Base-by-base conservation (phyloP, 108 stramenopile species). In the Epithemia pelagica region DNA sequence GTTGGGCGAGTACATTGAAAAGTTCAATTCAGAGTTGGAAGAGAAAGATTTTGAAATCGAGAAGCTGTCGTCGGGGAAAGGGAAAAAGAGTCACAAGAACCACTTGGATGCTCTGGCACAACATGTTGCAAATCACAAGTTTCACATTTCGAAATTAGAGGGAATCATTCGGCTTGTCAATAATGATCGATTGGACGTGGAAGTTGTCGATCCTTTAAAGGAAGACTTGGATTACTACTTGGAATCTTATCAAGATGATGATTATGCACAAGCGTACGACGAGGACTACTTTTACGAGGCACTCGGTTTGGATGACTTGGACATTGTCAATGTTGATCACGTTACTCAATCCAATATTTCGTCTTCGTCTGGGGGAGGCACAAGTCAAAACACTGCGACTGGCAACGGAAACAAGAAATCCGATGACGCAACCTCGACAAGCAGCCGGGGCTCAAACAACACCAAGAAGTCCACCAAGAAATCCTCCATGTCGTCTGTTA, bases 181-280 rank as follows among this genome's bases (percentile, higher is more conserved):
- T 70, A 98, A 99, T 74, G 97, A 95, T 68, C 73, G 78, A 5
- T 59, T 98, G 20, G 81, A 85, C 37, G 82, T 91, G 46, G 92
- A 91, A 0, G 53, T 62, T 30, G 90, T 99, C 23, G 90, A 98
- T 58, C 61, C 92, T 24, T 57, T 81, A 52, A 93, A 88, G 75
- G 99, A 98, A n/a, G 96, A 97, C 68, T 63, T 99, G 18, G 96
- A 96, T 22, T 98, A 95, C 70, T 98, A 98, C 74, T 64, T 98
- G 1, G 97, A 99, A 52, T 86, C 81, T 19, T 83, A 91, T 60
- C 64, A 87, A 58, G 96, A 99, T 51, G 88, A 90, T 54, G 92
- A 96, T 73, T 96, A 88, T 74, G 77, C 87, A 55, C 83, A 89
- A 70, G 81, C 78, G 18, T 94, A 93, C 65, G 97, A 98, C 61